phyloP scores from a whole-genome alignment of 2,329 filamentous ascomycete genomes.

The Fusarium nygamai region DNA sequence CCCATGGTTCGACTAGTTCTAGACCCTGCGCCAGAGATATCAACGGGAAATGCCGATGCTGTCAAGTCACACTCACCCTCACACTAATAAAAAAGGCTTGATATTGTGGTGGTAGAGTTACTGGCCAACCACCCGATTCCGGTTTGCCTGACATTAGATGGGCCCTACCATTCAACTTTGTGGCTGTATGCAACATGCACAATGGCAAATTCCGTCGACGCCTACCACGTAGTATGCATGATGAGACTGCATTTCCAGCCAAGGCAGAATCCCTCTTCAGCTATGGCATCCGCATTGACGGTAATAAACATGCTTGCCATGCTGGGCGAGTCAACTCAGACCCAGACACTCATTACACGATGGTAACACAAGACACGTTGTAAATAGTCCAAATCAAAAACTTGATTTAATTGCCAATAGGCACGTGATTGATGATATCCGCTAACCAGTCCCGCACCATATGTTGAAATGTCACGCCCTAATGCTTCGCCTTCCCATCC shows the following conservation, averaged over 20 bases:
- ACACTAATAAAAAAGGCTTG: conserved; percentile 10
- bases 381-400: conserved; percentile 2
- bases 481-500: conserved; percentile 38
- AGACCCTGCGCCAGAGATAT: conserved; percentile 6
- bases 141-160: conserved; percentile 6
- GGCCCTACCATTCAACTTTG: not conserved
- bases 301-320: not conserved
- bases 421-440: conserved; percentile 24
- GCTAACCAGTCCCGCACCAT: conserved; percentile 37
- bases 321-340: not conserved
- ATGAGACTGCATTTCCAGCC: conserved; percentile 17
- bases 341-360: not conserved
- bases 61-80: conserved; percentile 5
- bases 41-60: conserved; percentile 25
- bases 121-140: conserved; percentile 8
- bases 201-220: conserved; percentile 20
- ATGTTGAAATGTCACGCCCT: conserved; percentile 45
- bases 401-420: conserved; percentile 25
- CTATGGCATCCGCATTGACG: not conserved
- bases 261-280: conserved; percentile 21
- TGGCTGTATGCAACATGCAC: conserved; percentile 8
- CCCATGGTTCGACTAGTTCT: conserved; percentile 12
- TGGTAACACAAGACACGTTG: not conserved
- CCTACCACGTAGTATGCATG: conserved; percentile 24
- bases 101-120: conserved; percentile 29